Evolutionary conservation across 768 basidiomycete genomes (phyloP), one percentile per base, ranked within the genome.

Genomic region (Lyophyllum shimeji): DNA sequence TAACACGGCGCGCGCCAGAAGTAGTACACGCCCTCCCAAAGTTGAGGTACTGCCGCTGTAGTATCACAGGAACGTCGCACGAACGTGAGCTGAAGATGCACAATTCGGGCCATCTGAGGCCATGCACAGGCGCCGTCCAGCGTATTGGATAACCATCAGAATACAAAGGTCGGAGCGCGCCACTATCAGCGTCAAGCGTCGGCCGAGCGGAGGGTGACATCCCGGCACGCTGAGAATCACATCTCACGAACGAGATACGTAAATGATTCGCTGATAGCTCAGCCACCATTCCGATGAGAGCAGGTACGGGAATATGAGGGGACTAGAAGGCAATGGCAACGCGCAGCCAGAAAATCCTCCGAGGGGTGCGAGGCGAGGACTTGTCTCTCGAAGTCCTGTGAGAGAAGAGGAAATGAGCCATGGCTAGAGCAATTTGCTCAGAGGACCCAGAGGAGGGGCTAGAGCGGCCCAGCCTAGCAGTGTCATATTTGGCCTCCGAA

Each of bases 31-130:
- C 34, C 8, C 23, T 51, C 24, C 44, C 43, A 33, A 46, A 31
- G 25, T 15, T 34, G 43, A 46, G 31, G 31, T 37, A 49, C 18
- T n/a, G 3, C 34, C n/a, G 25, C 24, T 42, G 50, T n/a, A 29
- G 20, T 2, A 37, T 12, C 1, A 51, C 12, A 21, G n/a, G 42
- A 27, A 8, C 1, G 17, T 55, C 47, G 18, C 47, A 55, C 47
- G 54, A 50, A 31, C 53, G 53, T 55, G 54, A 45, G 47, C 20
- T 44, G 34, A 44, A 21, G n/a, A 23, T 31, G 42, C 6, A n/a
- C 18, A 13, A 18, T 49, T 45, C 43, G 29, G 27, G 31, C 31
- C n/a, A 3, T 37, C 18, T 21, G 47, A 49, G 42, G 54, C 15
- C 12, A 29, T 9, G 29, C 29, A 29, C 5, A 5, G 29, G 29